Evolutionary conservation across 2,329 filamentous ascomycete species (phyloP).

Genomic region (Coniochaeta pulveracea): DNA sequence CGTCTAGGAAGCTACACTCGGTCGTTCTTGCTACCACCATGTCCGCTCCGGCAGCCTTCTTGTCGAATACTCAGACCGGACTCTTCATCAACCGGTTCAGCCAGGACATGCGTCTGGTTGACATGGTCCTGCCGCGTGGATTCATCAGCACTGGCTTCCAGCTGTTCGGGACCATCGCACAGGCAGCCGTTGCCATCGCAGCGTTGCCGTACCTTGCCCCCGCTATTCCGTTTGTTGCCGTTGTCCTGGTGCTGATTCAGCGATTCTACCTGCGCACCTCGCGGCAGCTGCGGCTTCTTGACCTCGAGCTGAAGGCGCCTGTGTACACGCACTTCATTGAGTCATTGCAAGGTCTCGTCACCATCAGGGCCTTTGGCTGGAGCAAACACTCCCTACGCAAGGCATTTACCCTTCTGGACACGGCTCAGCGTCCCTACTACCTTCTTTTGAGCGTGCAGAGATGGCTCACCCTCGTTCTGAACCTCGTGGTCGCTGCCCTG

Average conservation of each 20-base stretch:
- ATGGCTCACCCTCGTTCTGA: conserved; percentile 41
- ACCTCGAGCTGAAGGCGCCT: conserved; percentile 23
- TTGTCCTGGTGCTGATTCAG: conserved; percentile 10
- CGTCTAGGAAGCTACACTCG: neutral
- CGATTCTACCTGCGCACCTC: conserved; percentile 24
- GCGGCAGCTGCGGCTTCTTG: conserved; percentile 23
- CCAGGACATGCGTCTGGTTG: too few species aligned
- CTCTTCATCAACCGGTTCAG: neutral
- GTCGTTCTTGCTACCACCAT: neutral
- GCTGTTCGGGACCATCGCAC: neutral
- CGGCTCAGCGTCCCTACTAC: conserved; percentile 45
- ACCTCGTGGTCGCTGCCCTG: conserved; percentile 35
- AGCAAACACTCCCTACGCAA: conserved; percentile 25
- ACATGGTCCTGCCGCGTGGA: neutral
- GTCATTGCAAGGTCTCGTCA: conserved; percentile 38
- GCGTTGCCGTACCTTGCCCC: neutral
- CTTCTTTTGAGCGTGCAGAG: conserved; percentile 44
- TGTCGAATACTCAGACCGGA: neutral
- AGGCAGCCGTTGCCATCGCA: neutral
- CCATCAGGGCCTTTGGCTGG: conserved; percentile 47
- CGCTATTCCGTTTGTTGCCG: neutral
- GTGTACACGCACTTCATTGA: neutral
- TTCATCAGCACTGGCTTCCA: neutral
- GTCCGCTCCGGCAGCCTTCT: neutral
- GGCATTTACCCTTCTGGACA: conserved; percentile 37